Evolutionary conservation across 2,329 filamentous ascomycete species (phyloP).

Genomic region (Stachybotrys chartarum): DNA sequence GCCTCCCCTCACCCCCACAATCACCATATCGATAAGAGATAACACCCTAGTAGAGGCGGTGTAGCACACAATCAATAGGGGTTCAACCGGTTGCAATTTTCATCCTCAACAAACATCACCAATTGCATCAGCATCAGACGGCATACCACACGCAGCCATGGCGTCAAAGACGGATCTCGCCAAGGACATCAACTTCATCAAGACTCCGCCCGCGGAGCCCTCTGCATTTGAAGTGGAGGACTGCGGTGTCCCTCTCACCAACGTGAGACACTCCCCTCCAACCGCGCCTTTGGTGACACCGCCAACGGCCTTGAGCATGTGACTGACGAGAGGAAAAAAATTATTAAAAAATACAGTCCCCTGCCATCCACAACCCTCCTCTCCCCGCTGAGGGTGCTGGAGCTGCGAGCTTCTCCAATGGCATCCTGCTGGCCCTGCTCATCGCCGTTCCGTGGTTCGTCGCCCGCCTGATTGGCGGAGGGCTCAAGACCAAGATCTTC

Average conservation of each 20-base stretch:
- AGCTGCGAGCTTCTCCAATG: conserved; percentile 77
- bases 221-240: conserved; percentile 63
- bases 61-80: too few species aligned
- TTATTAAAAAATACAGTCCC: conserved; percentile 53
- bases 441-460: conserved; percentile 67
- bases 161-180: conserved; percentile 4
- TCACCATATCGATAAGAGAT: too few species aligned
- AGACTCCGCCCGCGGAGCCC: conserved; percentile 17
- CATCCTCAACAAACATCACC: too few species aligned
- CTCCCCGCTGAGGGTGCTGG: conserved; percentile 80
- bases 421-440: conserved; percentile 61
- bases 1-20: too few species aligned
- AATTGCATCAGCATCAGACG: too few species aligned
- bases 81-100: too few species aligned
- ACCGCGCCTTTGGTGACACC: not conserved
- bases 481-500: conserved; percentile 81
- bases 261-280: conserved; percentile 19
- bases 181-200: conserved; percentile 19
- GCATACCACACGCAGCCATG: too few species aligned
- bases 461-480: conserved; percentile 70
- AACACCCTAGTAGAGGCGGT: too few species aligned
- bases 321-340: too few species aligned
- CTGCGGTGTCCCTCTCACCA: conserved; percentile 20
- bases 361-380: conserved; percentile 84
- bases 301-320: too few species aligned